Evolutionary conservation across 2,329 filamentous ascomycete genomes (phyloP), one percentile per base, ranked within the genome.

Genomic region (Orbilia ellipsospora): DNA sequence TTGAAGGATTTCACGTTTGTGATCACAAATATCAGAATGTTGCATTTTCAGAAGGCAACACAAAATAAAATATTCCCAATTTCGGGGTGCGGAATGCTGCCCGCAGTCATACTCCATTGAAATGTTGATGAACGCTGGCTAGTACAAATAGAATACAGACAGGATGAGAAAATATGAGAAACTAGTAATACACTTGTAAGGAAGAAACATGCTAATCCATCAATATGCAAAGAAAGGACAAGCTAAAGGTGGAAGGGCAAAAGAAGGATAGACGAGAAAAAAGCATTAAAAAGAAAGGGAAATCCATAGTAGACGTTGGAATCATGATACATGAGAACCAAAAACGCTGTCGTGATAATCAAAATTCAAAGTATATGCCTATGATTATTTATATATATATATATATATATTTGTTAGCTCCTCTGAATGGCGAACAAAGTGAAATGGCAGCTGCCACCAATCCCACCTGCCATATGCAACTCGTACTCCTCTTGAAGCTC

Each of bases 371-470:
- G 10, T 10, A 10, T 36, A 6, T 6, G 6, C 31, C 31, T 36
- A 36, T 10, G 10, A 10, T 36, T 10, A 6, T 36, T 7, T 36
- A 48, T 48, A 2, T 48, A 18, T 42, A 20, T 18, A 10, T 36
- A 48, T 48, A 2, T 48, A 18, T 42, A 20, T 18, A 10, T 3
- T 42, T 42, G 16, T 45, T 45, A 26, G 12, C 55, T 40, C 18
- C 54, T 59, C n/a, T 45, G 20, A 10, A 20, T 15, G 36, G 55
- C 55, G 16, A 62, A 42, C 23, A 73, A 51, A 20, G 57, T 60
- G 12, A 74, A 74, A 36, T 31, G 70, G 63, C 70, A 74, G 44
- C 26, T 60, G 8, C 59, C 60, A 36, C 48, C 67, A 20, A 52
- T 16, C 16, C 54, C 28, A 5, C 56, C 61, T 15, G 42, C 26